Conservation (phyloP, 345 rosid genomes). For the Dovyalis caffra region DNA sequence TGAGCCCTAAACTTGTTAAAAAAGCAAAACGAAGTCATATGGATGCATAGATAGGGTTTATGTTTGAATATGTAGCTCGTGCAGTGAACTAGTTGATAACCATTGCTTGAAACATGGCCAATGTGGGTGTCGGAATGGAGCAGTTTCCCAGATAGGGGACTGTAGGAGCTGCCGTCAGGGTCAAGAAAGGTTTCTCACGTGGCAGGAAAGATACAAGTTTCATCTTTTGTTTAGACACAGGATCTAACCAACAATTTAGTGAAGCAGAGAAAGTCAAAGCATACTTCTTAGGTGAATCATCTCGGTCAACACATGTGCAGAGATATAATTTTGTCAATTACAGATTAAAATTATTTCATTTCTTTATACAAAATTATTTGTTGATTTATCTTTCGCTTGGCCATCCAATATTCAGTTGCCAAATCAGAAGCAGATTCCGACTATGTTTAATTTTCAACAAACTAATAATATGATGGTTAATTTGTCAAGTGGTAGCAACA, state of each 20-base stretch:
- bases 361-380: not conserved
- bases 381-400: not conserved
- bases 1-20: conserved; percentile 26
- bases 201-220: not conserved
- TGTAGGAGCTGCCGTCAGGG: conserved; percentile 10
- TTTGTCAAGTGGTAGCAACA: too few species aligned
- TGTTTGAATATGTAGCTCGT: not conserved
- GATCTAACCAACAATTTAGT: conserved; percentile 13
- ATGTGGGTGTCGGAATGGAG: conserved; percentile 11
- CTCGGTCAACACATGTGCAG: conserved; percentile 10
- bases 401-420: not conserved
- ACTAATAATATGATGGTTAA: too few species aligned
- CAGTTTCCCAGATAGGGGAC: conserved; percentile 6
- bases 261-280: conserved; percentile 18
- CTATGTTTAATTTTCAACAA: too few species aligned
- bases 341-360: conserved; percentile 19
- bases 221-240: conserved; percentile 12
- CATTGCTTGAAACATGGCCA: conserved; percentile 3
- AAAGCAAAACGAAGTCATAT: conserved; percentile 25
- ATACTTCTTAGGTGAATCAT: conserved; percentile 27
- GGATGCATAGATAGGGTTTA: conserved; percentile 32
- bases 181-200: conserved; percentile 6
- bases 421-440: not conserved
- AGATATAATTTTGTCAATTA: not conserved
- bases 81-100: conserved; percentile 3